Evolutionary conservation across 2,329 filamentous ascomycete species (phyloP).

Genomic region (Didymella pinodella): DNA sequence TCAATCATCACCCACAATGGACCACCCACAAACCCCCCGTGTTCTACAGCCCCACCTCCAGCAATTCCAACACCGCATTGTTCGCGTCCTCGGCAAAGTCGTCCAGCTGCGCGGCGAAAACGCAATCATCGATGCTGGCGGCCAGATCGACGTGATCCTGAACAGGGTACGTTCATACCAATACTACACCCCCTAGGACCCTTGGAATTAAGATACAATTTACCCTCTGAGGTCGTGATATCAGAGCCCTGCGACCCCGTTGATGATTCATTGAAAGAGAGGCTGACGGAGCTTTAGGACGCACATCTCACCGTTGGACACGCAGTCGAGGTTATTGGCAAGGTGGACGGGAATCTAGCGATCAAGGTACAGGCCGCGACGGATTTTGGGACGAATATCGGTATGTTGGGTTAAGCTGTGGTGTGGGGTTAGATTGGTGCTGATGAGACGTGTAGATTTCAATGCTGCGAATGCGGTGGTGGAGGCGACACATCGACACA

Average conservation of each 20-base stretch:
- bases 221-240: neutral
- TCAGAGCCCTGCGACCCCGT: neutral
- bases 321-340: constrained; percentile 79
- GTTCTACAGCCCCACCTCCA: constrained; percentile 82
- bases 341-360: constrained; percentile 76
- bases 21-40: constrained; percentile 70
- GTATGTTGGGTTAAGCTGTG: constrained; percentile 58
- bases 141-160: constrained; percentile 75
- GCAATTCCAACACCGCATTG: constrained; percentile 72
- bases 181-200: no score
- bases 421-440: no score
- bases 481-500: constrained; percentile 82
- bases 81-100: constrained; percentile 88
- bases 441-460: constrained; percentile 66
- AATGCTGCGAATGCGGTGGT: constrained; percentile 79
- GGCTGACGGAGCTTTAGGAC: constrained; percentile 60
- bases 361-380: constrained; percentile 74
- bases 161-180: constrained; percentile 64
- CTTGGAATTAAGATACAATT: neutral
- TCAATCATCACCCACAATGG: constrained; percentile 27
- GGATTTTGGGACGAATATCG: constrained; percentile 73
- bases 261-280: no score
- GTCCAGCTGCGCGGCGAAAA: constrained; percentile 80
- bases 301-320: constrained; percentile 73
- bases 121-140: constrained; percentile 80